Base-by-base conservation (phyloP, 352 stramenopile genomes). In the Phytophthora nicotianae region DNA sequence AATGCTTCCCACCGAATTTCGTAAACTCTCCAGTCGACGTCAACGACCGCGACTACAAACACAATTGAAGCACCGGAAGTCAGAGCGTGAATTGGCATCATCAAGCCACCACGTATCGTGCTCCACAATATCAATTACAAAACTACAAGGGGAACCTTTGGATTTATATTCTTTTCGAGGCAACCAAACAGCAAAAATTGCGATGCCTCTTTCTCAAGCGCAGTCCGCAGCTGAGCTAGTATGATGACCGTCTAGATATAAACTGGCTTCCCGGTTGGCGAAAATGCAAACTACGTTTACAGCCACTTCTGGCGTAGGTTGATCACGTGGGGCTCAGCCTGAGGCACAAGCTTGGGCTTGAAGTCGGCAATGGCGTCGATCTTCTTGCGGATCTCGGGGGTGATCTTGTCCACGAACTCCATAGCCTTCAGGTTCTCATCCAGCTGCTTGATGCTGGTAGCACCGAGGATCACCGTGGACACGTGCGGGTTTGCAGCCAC, bases 391-490 rank as follows among this genome's bases (percentile, higher is more conserved):
- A 90, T 56, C 62, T 91, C 74, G 0, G 81, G 74, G 13, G 83
- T 93, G 46, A 93, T 79, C 75, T 92, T 91, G 62, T 80, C 67
- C 14, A 75, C 52, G 19, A 89, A 84, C 43, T 74, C 68, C 26
- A 90, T 49, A 14, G 84, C 78, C 62, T 86, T 84, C 29, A 94
- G 51, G 63, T 94, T 93, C 48, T 93, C 83, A 21, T 93, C 79
- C 4, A 93, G 68, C 54, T 93, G 84, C 32, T 76, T 57, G 24
- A 85, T 72, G 23, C 79, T 88, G 17, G 77, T 88, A 4, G 82
- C 78, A 9, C 82, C 82, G 10, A 86, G 67, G 19, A 91, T 70
- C 24, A 90, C 82, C 13, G 75, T 88, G 47, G 73, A 83, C 26
- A 91, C 81, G 52, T 91, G 75, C 14, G 63, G 54, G 65, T 89